phyloP scores from a whole-genome alignment of 352 stramenopile species.

The Phytopythium delawarense region DNA sequence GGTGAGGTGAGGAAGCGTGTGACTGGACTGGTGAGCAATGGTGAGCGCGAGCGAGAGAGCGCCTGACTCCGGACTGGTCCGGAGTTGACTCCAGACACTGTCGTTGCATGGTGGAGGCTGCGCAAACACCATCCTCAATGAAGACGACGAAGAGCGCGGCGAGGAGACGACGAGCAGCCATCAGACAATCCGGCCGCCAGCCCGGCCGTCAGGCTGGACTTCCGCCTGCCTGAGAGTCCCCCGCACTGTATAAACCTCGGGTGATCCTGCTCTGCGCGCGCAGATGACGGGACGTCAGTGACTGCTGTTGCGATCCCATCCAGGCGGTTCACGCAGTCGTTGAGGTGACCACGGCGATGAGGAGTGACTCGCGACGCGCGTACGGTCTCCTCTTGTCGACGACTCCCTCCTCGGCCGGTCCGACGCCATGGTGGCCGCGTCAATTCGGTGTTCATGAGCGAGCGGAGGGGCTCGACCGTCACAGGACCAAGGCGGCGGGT shows the following conservation, averaged over 20 bases:
- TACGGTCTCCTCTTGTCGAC: background rate
- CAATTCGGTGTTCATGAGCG: background rate
- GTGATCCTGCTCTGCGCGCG: background rate
- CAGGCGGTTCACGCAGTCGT: background rate
- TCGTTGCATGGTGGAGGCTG: background rate
- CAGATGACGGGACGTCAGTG: background rate
- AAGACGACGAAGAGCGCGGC: background rate
- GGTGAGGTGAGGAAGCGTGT: background rate
- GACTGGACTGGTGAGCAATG: no score
- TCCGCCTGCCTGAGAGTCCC: no score
- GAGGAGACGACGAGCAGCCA: constrained; percentile 2
- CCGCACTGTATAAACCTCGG: background rate
- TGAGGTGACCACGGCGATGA: background rate
- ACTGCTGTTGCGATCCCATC: background rate
- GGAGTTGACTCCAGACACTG: background rate
- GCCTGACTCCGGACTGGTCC: background rate
- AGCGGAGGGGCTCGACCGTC: background rate
- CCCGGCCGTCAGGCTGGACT: background rate
- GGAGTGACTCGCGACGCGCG: background rate
- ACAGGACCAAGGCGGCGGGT: no score
- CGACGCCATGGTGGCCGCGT: background rate
- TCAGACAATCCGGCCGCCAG: background rate
- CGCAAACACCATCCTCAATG: constrained; percentile 1
- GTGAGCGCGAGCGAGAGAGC: background rate
- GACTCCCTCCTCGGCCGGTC: background rate